A percentile compares a stretch with the other conserved stretches of the same genome.
Evolutionary conservation across 306 rosid genomes (phyloP).

Genomic region (Prunus mume): DNA sequence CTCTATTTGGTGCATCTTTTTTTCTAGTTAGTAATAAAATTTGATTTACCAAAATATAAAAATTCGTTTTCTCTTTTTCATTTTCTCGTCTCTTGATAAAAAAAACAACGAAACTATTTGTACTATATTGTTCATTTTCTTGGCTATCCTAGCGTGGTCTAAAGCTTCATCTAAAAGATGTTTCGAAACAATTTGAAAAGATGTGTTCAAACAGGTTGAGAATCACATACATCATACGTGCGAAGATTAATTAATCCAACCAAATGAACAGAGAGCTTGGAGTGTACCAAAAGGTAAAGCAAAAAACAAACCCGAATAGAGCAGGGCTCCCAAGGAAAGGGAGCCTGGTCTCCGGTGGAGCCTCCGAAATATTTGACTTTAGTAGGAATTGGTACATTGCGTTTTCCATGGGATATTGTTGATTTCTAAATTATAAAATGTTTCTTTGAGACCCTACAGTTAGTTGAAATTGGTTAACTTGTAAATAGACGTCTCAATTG

Average conservation of each 20-base stretch:
- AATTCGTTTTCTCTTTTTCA: neutral
- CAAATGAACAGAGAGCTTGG: neutral
- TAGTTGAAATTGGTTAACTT: constrained; percentile 5
- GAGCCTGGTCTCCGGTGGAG: neutral
- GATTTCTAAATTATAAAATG: neutral
- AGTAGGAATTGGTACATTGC: neutral
- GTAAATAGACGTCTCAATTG: constrained; percentile 3
- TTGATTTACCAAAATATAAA: neutral
- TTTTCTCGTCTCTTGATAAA: neutral
- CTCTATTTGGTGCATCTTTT: no score
- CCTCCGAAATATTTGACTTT: constrained; percentile 11
- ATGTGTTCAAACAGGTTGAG: no score
- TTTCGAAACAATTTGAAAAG: neutral
- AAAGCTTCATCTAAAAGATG: no score
- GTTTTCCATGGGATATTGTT: constrained; percentile 15
- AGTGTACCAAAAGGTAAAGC: constrained; percentile 17
- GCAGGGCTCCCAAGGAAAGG: neutral
- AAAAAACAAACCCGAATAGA: neutral
- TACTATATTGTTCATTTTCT: neutral
- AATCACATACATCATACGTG: neutral
- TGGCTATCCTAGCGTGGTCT: no score
- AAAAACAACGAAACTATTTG: neutral
- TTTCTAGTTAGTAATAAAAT: no score
- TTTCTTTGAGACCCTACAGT: neutral
- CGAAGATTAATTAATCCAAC: neutral